phyloP scores from a whole-genome alignment of 148 eudicot species.

The Agrostemma githago region DNA sequence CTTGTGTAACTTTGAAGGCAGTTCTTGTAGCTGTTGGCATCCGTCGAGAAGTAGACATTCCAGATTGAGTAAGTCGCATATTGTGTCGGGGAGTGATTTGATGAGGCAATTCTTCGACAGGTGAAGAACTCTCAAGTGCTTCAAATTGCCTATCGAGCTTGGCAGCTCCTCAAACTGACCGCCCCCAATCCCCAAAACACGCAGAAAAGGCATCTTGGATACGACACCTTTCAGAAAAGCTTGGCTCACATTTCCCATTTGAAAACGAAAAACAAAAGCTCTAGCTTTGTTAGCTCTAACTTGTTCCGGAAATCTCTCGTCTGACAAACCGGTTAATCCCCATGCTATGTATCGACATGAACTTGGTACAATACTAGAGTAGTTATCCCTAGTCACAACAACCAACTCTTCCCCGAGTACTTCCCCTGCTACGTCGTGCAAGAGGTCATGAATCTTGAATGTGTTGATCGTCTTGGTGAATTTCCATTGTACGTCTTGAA shows the following conservation, averaged over 20 bases:
- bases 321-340: background rate
- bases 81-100: constrained; percentile 39
- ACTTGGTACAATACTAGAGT: constrained; percentile 10
- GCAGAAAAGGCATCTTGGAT: constrained; percentile 22
- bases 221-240: background rate
- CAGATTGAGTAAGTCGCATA: constrained; percentile 42
- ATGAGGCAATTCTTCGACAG: constrained; percentile 27
- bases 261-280: constrained; percentile 12
- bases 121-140: constrained; percentile 31
- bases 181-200: constrained; percentile 22
- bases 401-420: constrained; percentile 33
- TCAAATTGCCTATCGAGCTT: constrained; percentile 30
- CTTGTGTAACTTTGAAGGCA: constrained; percentile 29
- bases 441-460: constrained; percentile 39
- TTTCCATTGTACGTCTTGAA: constrained; percentile 29
- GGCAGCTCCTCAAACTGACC: constrained; percentile 41
- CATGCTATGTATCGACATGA: constrained; percentile 24
- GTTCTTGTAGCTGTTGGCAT: constrained; percentile 30
- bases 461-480: constrained; percentile 19
- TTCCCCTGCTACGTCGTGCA: constrained; percentile 38
- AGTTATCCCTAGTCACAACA: constrained; percentile 18
- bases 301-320: constrained; percentile 18
- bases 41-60: constrained; percentile 25
- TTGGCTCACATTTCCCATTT: background rate
- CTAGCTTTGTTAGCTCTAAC: constrained; percentile 25